Base-by-base conservation (phyloP, 73 alveolate species). In the Breviolum minutum region DNA sequence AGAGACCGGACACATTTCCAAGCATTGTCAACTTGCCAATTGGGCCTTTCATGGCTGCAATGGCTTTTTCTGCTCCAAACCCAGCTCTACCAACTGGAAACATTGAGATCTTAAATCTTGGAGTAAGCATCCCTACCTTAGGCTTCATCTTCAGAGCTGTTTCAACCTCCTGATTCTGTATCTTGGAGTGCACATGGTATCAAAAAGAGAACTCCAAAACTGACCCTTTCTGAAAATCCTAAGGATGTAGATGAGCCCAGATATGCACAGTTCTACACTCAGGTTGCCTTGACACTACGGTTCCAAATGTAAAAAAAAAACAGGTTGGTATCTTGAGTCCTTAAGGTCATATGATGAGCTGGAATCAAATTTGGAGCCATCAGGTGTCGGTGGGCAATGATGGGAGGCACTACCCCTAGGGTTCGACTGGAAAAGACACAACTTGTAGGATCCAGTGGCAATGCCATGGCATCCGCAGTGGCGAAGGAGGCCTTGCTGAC, bases 61-160 rank as follows among this genome's bases (percentile, higher is more conserved):
- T 77, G 86, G 88, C 88, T 13, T 80, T 80, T 14, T 80, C 88
- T 32, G 88, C 22, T 32, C 69, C 22, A 66, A 32, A 13, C 88
- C 54, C 68, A 32, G 88, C 40, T 26, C 29, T 40, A 40, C 54
- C 0, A 40, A 40, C 54, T 3, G 54, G 54, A 40, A 40, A 40
- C 0, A 40, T 2, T 40, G 3, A 40, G 54, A 40, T 40, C 54
- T 40, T 40, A 40, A 40, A 40, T 40, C 54, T 40, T 40, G 5
- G 54, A 40, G 54, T 0, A 40, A 40, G 54, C 54, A 40, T 40
- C 3, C 3, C 26, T 22, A 8, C 24, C 94, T 29, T 14, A 86
- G 94, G 94, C 94, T n/a, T 86, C 94, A 10, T 86, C 94, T 12
- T 86, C 94, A 2, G 94, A 86, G 70, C 30, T 27, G 27, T 86